A percentile compares a stretch with the other conserved stretches of the same genome.
Conservation (phyloP, 1,139 yeast genomes). For the Geotrichum fermentans region DNA sequence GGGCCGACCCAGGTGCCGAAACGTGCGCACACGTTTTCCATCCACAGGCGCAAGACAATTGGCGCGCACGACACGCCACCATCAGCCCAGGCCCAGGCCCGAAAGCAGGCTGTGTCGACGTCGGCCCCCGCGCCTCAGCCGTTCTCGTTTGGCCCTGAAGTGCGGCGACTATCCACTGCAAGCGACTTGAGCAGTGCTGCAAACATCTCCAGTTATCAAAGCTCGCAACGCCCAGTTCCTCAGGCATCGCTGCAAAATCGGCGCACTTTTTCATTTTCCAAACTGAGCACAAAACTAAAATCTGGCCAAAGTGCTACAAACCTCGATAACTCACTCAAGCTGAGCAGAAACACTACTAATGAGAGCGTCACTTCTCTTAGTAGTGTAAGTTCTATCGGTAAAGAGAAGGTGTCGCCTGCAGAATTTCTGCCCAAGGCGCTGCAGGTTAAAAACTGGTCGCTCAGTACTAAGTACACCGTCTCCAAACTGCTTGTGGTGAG, state of each 20-base stretch:
- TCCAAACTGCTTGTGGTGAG: conserved; percentile 10
- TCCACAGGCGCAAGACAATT: conserved; percentile 13
- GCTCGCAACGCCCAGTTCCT: conserved; percentile 20
- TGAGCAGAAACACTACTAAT: conserved; percentile 4
- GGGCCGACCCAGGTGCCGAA: conserved; percentile 1
- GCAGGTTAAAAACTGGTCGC: conserved; percentile 22
- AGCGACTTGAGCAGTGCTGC: conserved; percentile 16
- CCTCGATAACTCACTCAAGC: background rate
- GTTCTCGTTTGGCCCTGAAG: conserved; percentile 15
- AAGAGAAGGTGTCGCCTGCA: conserved; percentile 20
- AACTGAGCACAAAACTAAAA: conserved; percentile 15
- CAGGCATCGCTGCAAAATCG: conserved; percentile 8
- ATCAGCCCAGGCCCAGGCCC: conserved; percentile 16
- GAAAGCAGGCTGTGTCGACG: conserved; percentile 9
- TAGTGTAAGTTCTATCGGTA: conserved; percentile 11
- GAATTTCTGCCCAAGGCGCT: conserved; percentile 23
- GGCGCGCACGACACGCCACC: conserved; percentile 13
- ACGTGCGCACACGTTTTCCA: conserved; percentile 15
- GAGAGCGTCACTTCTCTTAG: conserved; percentile 4
- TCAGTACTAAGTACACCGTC: conserved; percentile 21
- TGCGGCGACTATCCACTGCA: conserved; percentile 15
- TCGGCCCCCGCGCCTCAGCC: conserved; percentile 4
- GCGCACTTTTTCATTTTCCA: conserved; percentile 20
- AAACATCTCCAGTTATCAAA: conserved; percentile 17
- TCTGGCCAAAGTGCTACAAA: background rate